Evolutionary conservation across 345 rosid species (phyloP).

Genomic region (Brassica nigra): DNA sequence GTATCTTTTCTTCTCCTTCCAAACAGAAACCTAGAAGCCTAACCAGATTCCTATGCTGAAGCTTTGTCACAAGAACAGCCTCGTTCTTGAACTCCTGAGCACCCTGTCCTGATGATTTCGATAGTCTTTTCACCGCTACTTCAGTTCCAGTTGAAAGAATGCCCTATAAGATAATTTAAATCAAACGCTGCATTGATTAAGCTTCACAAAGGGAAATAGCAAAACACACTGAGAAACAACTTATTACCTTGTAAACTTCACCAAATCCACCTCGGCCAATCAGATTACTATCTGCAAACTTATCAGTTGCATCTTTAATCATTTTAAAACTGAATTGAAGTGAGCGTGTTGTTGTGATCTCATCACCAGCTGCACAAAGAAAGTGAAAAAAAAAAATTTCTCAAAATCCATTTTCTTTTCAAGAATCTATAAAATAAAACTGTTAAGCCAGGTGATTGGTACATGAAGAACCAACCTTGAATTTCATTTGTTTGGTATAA

Average conservation of each 20-base stretch:
- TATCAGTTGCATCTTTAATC: constrained; percentile 22
- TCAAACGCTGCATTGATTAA: background rate
- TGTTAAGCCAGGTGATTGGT: background rate
- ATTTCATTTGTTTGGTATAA: background rate
- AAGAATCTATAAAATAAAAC: background rate
- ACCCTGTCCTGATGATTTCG: constrained; percentile 24
- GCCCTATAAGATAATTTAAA: constrained; percentile 10
- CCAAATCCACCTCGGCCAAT: constrained; percentile 33
- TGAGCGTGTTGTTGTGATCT: constrained; percentile 14
- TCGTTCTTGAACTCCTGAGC: constrained; percentile 27
- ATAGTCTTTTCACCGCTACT: constrained; percentile 33
- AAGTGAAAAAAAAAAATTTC: background rate
- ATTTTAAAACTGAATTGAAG: constrained; percentile 19
- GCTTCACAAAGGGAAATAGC: background rate
- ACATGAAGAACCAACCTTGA: constrained; percentile 24
- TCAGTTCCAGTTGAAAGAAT: constrained; percentile 8
- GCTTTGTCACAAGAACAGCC: constrained; percentile 28
- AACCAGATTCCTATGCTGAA: constrained; percentile 6
- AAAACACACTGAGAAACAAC: background rate
- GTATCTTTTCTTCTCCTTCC: constrained; percentile 17
- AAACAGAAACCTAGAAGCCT: constrained; percentile 4
- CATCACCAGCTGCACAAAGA: constrained; percentile 17
- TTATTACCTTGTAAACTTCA: constrained; percentile 27
- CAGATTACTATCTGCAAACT: constrained; percentile 7
- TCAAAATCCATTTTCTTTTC: background rate